These are phyloP conservation scores for Petunia secreta DNA, from an alignment of 257 asterid species.

Conservation along the genomic window DNA sequence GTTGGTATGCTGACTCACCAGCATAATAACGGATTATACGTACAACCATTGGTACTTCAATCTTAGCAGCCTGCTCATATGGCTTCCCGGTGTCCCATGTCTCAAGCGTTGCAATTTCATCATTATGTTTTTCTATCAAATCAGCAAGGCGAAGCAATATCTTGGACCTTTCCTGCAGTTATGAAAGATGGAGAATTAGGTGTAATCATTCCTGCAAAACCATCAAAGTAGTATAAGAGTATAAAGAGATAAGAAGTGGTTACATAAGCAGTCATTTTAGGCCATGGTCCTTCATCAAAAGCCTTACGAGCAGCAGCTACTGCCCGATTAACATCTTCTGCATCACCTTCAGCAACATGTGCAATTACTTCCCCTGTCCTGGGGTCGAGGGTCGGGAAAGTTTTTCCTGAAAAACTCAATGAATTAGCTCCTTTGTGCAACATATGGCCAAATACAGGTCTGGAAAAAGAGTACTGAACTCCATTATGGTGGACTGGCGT, in stretches of 20 bases:
- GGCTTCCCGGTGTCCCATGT: conserved; percentile 92
- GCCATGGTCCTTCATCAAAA: conserved; percentile 98
- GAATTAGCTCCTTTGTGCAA: conserved; percentile 22
- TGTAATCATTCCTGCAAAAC: background rate
- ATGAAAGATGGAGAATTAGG: background rate
- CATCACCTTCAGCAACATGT: conserved; percentile 89
- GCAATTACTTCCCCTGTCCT: conserved; percentile 90
- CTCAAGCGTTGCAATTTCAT: conserved; percentile 89
- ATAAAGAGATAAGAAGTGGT: conserved; percentile 17
- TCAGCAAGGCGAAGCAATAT: conserved; percentile 79
- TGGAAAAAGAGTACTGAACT: background rate
- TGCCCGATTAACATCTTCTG: conserved; percentile 83
- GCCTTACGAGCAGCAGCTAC: conserved; percentile 94
- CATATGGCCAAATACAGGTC: background rate
- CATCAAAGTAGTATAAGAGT: background rate
- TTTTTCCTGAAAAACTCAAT: conserved; percentile 59
- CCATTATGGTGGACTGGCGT: background rate
- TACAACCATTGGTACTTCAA: conserved; percentile 80
- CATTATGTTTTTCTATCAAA: conserved; percentile 87
- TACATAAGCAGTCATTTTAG: conserved; percentile 91
- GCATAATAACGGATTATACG: conserved; percentile 84
- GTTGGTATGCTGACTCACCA: conserved; percentile 48
- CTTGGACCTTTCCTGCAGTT: conserved; percentile 77
- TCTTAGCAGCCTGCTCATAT: conserved; percentile 67
- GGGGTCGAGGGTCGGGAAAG: conserved; percentile 87